A percentile compares a stretch with the other conserved stretches of the same genome.
Conservation (phyloP, 805 yeast species). For the Tetrapisispora arboricola region DNA sequence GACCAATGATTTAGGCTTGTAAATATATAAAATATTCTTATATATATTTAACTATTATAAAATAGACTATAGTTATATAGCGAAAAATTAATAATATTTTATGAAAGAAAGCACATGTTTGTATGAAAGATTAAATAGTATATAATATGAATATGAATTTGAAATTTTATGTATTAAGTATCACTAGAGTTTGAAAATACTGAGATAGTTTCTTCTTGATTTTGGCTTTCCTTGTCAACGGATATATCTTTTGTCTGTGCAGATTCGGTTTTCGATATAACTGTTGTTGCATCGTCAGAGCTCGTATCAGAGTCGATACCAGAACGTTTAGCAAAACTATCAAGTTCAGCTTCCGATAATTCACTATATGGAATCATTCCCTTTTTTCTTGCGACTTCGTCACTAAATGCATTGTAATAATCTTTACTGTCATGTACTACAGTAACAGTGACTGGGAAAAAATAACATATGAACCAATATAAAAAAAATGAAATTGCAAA, state of each 20-base stretch:
- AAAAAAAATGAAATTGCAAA: conserved; percentile 32
- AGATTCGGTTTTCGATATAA: neutral
- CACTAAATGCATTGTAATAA: conserved; percentile 31
- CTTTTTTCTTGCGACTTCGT: conserved; percentile 27
- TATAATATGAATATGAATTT: too few relatives aligned
- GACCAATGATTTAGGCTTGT: too few relatives aligned
- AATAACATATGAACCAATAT: conserved; percentile 27
- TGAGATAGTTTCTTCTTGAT: neutral
- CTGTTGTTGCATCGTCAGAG: neutral
- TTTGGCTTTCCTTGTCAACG: neutral
- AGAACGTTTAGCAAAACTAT: neutral
- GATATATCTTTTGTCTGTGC: neutral
- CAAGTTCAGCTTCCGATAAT: conserved; percentile 18
- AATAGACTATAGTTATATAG: neutral
- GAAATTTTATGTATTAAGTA: too few relatives aligned
- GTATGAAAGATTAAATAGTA: too few relatives aligned
- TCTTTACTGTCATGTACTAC: conserved; percentile 33
- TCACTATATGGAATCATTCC: conserved; percentile 28
- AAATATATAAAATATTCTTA: too few relatives aligned
- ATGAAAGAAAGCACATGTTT: too few relatives aligned
- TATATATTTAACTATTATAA: too few relatives aligned
- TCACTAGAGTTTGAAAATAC: too few relatives aligned
- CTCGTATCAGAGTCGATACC: neutral
- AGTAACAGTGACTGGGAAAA: conserved; percentile 31
- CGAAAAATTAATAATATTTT: too few relatives aligned